Evolutionary conservation across 2,329 filamentous ascomycete species (phyloP), one percentile per base, ranked within the genome.

Genomic region (Colletotrichum sp.): DNA sequence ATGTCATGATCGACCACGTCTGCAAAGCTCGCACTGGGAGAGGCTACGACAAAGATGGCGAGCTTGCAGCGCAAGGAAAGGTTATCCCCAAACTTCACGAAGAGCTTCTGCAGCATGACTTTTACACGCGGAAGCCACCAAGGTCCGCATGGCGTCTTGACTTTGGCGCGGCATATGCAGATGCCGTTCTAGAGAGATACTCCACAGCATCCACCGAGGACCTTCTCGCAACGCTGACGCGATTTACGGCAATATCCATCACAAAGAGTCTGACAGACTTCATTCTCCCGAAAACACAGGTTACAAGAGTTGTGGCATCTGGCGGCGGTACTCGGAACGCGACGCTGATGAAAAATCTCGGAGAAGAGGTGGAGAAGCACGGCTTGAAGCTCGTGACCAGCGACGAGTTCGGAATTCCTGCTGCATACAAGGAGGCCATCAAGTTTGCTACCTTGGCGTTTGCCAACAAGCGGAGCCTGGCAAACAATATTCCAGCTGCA

Each of bases 1-100:
- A 82, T 60, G 81, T 82, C 68, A 82, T 82, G 78, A 78, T 82
- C 52, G 81, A 82, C 69, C 81, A 82, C 68, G 78, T 82, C 15
- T 78, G 78, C 69, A 80, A 80, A 72, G 80, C 72, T 3, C 79
- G 81, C 25, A 79, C 79, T 1, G 77, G 79, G 12, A 30, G 39
- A 5, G 70, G 68, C 6, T 82, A 81, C 68, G 81, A 82, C 72
- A 78, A 80, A 59, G 79, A 81, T 52, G 81, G 81, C 52, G 77
- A 78, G 67, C 69, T 82, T 8, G 81, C 81, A 2, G 78, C 79
- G 27, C 75, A 72, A 71, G 81, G 81, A 15, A 52, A 63, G 12
- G 36, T 80, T 16, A 79, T 82, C 8, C 25, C 73, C 12, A 27
- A 57, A 5, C 76, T 82, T 19, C 75, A 82, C 2, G 72, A 74